Base-by-base conservation (phyloP, 768 basidiomycete genomes). In the Psilocybe azurescens region DNA sequence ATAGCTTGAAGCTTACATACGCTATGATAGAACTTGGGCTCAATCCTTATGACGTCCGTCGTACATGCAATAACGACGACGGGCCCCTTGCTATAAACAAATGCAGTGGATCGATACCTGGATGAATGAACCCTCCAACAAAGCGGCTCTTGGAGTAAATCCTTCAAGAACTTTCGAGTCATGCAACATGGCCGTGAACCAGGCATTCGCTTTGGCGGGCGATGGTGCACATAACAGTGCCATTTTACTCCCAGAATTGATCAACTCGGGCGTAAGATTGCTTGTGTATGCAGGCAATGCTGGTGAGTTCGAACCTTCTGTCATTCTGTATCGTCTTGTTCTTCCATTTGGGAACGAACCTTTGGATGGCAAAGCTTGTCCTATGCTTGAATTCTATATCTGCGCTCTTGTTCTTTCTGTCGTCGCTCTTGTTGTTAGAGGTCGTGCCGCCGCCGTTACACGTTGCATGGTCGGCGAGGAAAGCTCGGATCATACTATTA, bases 221-320 rank as follows among this genome's bases (percentile, higher is more conserved):
- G 97, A 99, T 70, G 87, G 88, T 8, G 87, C 91, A 83, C 93
- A 89, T 71, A 90, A 97, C 74, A 88, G 89, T 33, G 91, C 94
- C 0, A 74, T 77, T 33, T 81, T 97, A 9, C 79, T 99, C 9
- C 90, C 93, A 2, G 88, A 91, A 47, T 80, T 99, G 39, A 79
- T 99, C 49, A 84, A 94, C 53, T 85, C 88, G 41, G 96, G 95
- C 5, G 81, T 99, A 39, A 79, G 93, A 58, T 76, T 99, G 48
- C 77, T 98, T 32, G 87, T 98, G 47, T 99, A 97, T 70, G 94
- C 95, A 61, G 95, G 92, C 18, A 89, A 91, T 65, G 91, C 92
- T 69, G 80, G 90, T 89, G 66, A 63, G 86, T 79, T 18, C 5
- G 41, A 9, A 24, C 59, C 10, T 11, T 5, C 51, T 44, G 10